Evolutionary conservation across 106 monocot species (phyloP), one percentile per base, ranked within the genome.

Genomic region (Phalaenopsis aphrodite): DNA sequence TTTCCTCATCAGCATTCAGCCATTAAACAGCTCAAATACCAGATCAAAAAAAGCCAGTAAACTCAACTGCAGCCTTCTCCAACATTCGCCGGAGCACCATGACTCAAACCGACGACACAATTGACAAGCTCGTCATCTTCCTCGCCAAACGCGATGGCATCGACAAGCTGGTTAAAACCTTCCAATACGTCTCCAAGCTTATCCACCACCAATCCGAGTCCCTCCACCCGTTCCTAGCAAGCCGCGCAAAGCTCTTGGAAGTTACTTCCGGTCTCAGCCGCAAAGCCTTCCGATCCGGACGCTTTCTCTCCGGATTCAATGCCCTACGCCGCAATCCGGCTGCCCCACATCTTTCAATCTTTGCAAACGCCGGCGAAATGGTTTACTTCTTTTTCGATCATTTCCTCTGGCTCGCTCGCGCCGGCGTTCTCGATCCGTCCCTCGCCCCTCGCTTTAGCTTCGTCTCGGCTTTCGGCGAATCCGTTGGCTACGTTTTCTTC

Each of bases 361-460:
- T 92, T 76, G 86, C 92, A 66, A 98, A 98, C 67, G 92, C 85
- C 37, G 98, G 98, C 39, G 98, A 98, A 86, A 98, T 98, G 98
- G 89, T 98, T 24, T 98, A 98, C 92, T 98, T 94, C 92, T 94
- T 94, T 86, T 98, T 98, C 83, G 98, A 98, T 83, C 98, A 98
- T 83, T 79, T 98, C 46, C 80, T 91, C 37, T 98, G 98, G 98
- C 84, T 94, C 39, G 81, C 92, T 0, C 77, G 94, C 45, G 58
- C 89, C 19, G 98, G 94, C 1, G 88, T 92, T 16, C 24, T 98
- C 8, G 92, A 94, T 66, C 75, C 88, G 18, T 12, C 18, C 6
- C 78, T 98, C 7, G 92, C 94, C 1, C 65, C 88, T 41, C 79
- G 81, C 78, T 88, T 91, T 89, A 94, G 94, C 88, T 98, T 87